Base-by-base conservation (phyloP, 2,329 filamentous ascomycete species). In the Teratosphaeria nubilosa region DNA sequence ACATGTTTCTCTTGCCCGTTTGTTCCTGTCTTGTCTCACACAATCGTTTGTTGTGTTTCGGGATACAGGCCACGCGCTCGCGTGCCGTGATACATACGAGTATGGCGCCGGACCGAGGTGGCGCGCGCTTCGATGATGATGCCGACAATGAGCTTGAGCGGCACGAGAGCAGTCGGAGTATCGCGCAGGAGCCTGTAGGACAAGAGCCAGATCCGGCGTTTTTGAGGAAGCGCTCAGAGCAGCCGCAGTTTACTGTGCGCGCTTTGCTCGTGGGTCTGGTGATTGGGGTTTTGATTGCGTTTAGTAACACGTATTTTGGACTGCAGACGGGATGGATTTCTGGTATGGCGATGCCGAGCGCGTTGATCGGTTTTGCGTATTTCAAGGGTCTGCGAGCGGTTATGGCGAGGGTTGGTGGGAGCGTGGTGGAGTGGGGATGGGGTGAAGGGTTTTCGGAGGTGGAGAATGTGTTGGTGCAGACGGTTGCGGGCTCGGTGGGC, bases 261-360 rank as follows among this genome's bases (percentile, higher is more conserved):
- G 90, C 90, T 55, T 80, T 97, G 45, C 70, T 84, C 5, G 90
- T 89, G 30, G 94, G 94, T 16, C 78, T 95, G 5, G 77, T 83
- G 3, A 94, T 99, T 62, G 94, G 94, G 48, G 83, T 94, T 4
- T 79, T 97, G 57, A 96, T 97, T 68, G 94, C 89, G 70, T 96
- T 96, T 72, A 95, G 90, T 56, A 99, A 99, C 71, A 96, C 95
- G 79, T 99, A 97, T 74, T 99, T 99, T 72, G 94, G 94, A n/a
- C 79, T 99, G 32, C 94, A 97, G 75, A 95, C 90, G 30, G 86
- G 86, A 63, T 88, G 86, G 86, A 82, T 89, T 41, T 84, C 86
- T 68, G 89, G 90, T 65, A 97, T 99, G 94, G 89, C 90, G 16
- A 96, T 99, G 91, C 94, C 94, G 0, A 89, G 91, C 1, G 94